Percentiles rank a stretch among this genome's conserved stretches.
These are phyloP conservation scores for Lactarius tabidus DNA, from an alignment of 768 basidiomycete species.

Conservation along the genomic window DNA sequence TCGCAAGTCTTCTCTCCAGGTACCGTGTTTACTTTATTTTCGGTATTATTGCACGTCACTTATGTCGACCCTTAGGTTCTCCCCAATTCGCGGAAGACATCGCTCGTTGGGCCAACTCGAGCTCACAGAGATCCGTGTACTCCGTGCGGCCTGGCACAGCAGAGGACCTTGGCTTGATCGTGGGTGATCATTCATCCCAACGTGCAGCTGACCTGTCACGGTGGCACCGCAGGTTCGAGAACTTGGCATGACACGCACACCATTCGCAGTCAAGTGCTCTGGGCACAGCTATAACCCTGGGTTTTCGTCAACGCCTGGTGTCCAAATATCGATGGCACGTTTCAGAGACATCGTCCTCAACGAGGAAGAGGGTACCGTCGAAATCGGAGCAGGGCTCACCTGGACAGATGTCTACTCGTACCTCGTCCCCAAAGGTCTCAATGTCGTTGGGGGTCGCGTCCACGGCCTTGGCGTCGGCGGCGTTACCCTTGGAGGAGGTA, in stretches of 20 bases:
- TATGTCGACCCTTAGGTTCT: neutral
- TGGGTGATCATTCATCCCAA: neutral
- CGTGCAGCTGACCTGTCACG: neutral
- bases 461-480: conserved; percentile 24
- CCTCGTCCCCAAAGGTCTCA: conserved; percentile 17
- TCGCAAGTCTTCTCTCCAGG: neutral
- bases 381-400: conserved; percentile 19
- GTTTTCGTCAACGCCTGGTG: conserved; percentile 27
- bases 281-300: conserved; percentile 23
- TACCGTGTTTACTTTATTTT: neutral
- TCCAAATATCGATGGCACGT: conserved; percentile 23
- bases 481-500: conserved; percentile 19
- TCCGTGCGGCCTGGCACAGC: conserved; percentile 6
- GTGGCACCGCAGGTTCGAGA: neutral
- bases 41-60: neutral
- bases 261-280: conserved; percentile 24
- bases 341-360: conserved; percentile 16
- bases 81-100: neutral
- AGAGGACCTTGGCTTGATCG: neutral
- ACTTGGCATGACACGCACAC: neutral
- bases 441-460: conserved; percentile 24
- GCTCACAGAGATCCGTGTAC: neutral
- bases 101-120: conserved; percentile 6
- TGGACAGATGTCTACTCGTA: conserved; percentile 27
- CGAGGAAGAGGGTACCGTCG: conserved; percentile 1